Evolutionary conservation across 306 rosid species (phyloP).

Genomic region (Inga oerstediana): DNA sequence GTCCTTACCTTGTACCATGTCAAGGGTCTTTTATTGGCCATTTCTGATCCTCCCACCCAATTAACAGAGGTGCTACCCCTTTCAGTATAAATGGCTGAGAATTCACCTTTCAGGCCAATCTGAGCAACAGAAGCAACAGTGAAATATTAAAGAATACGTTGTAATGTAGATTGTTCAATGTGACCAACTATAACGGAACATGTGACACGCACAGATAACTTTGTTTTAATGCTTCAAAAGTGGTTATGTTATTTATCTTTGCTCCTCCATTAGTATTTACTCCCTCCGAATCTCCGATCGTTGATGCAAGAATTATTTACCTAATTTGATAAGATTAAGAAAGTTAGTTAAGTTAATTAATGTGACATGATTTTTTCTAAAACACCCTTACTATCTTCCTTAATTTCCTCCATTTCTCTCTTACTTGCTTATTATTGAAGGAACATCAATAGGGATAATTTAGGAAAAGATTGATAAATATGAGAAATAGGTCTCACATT

Average conservation of each 20-base stretch:
- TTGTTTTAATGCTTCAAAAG: neutral
- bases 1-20: constrained; percentile 73
- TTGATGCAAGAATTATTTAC: too few relatives aligned
- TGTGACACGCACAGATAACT: neutral
- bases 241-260: neutral
- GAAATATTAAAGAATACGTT: neutral
- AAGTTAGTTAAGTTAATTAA: too few relatives aligned
- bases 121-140: constrained; percentile 33
- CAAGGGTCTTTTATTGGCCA: constrained; percentile 54
- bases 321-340: too few relatives aligned
- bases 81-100: constrained; percentile 59
- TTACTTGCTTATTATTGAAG: too few relatives aligned
- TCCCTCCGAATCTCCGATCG: too few relatives aligned
- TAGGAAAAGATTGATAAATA: too few relatives aligned
- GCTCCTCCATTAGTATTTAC: neutral
- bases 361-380: too few relatives aligned
- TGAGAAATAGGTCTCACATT: too few relatives aligned
- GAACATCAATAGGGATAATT: too few relatives aligned
- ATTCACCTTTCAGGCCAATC: constrained; percentile 89
- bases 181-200: neutral
- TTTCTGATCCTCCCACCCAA: constrained; percentile 53
- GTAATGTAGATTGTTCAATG: neutral
- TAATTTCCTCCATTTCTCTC: too few relatives aligned
- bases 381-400: too few relatives aligned
- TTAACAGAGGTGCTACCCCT: constrained; percentile 52